Evolutionary conservation across 495 filamentous ascomycete species (phyloP).

Genomic region (Annulohypoxylon nitens): DNA sequence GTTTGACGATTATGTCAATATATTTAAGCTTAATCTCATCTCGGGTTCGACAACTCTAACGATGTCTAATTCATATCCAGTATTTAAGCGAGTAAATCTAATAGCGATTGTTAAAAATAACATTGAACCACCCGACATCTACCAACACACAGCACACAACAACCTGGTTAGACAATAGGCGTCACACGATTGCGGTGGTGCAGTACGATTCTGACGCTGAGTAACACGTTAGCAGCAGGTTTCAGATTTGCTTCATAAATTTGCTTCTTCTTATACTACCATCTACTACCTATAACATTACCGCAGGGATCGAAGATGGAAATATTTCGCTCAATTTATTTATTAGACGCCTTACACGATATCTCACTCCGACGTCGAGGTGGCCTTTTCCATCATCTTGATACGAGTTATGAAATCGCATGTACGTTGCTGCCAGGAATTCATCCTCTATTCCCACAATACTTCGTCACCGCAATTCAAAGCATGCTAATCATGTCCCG

Average conservation of each 20-base stretch:
- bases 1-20: neutral
- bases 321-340: neutral
- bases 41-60: neutral
- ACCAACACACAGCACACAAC: neutral
- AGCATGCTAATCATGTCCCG: conserved; percentile 15
- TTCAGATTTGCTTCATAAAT: conserved; percentile 39
- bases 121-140: neutral
- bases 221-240: conserved; percentile 16
- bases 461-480: conserved; percentile 11
- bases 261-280: neutral
- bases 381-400: neutral
- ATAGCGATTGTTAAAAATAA: neutral
- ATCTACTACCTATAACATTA: neutral
- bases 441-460: conserved; percentile 2
- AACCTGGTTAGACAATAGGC: conserved; percentile 1
- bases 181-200: conserved; percentile 5
- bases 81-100: neutral
- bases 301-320: neutral
- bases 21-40: conserved; percentile 4
- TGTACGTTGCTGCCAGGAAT: conserved; percentile 1
- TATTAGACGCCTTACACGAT: neutral
- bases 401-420: neutral
- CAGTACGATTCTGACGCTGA: conserved; percentile 16
- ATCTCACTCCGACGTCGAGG: neutral
- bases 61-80: neutral